Evolutionary conservation across 2,329 filamentous ascomycete genomes (phyloP), one percentile per base, ranked within the genome.

Genomic region (Aspergillus amoenus): DNA sequence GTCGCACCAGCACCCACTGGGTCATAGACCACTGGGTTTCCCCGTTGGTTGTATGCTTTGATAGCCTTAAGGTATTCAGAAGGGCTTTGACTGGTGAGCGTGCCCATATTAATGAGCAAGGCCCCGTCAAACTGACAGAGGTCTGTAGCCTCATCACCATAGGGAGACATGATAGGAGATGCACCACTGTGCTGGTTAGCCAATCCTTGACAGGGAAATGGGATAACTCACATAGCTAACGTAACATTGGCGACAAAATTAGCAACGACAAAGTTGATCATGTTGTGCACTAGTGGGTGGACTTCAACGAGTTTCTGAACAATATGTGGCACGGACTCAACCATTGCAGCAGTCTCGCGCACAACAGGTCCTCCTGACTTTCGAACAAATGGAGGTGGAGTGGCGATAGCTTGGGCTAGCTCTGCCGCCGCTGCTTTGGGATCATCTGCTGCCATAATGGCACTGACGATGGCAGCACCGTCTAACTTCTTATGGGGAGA

Each of bases 241-340:
- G 91, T 91, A 3, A 97, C 88, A 69, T 96, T 97, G 52, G 94
- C 93, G 15, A 93, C 90, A 68, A 97, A 90, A 76, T 97, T 96
- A 69, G 96, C 92, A 21, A 97, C 93, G 0, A 97, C 93, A 52
- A 93, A 82, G 72, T 97, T 97, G 52, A 94, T 97, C 91, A 97
- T 97, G 76, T 96, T 97, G 76, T 97, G 93, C 50, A 89, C 89
- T 21, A 97, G 81, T 0, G 93, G 92, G 56, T 84, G 87, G 43
- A 76, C 80, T 2, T 79, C 72, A 5, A 84, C 84, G 47, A 96
- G 82, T 5, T 81, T 79, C 58, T 78, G 79, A 43, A 95, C 79
- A 17, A 89, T 75, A 3, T 65, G 56, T 3, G 78, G 75, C 4
- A 79, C 70, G 27, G 72, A 66, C n/a, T 68, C 60, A 6, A 75